Evolutionary conservation across 2,329 filamentous ascomycete species (phyloP), one percentile per base, ranked within the genome.

Genomic region (Microsporum audouinii): DNA sequence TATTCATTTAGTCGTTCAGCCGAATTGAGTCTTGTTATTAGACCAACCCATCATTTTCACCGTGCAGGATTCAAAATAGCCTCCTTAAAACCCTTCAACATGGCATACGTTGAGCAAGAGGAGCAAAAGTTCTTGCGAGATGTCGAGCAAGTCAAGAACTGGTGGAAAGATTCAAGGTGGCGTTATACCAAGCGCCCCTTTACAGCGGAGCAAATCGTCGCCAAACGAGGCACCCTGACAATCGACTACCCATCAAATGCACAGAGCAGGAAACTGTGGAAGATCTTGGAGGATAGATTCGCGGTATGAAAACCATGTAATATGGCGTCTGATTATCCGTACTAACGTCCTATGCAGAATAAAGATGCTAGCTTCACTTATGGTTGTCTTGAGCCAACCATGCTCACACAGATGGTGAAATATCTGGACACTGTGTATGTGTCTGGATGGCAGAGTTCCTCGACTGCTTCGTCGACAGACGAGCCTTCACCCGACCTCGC

Each of bases 321-420:
- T 17, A 14, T 31, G 27, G 27, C 41, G 17, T 8, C 31, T 33
- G 33, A 17, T 27, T 23, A 55, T 3, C n/a, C 36, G 5, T 31
- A 12, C 55, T 62, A 17, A 57, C 47, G 23, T 31, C 33, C 33
- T 17, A 14, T 17, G 59, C 67, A 95, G 89, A 88, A 82, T 71
- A 84, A 85, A 69, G 88, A 94, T 71, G 89, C 89, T 56, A 95
- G 89, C 77, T 95, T 87, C 79, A 99, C 94, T 62, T 99, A 96
- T 73, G 94, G 94, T 71, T 97, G 94, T 78, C 82, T 99, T 66
- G 94, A 99, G 73, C 94, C 94, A 8, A 96, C 95, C 61, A 96
- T 96, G 89, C 84, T 99, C 73, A 97, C 94, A 33, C 94, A 99
- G 76, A 99, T 99, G 94, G 92, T 92, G 69, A 96, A 97, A 78